phyloP scores from a whole-genome alignment of 345 rosid genomes.

The Brassica juncea region DNA sequence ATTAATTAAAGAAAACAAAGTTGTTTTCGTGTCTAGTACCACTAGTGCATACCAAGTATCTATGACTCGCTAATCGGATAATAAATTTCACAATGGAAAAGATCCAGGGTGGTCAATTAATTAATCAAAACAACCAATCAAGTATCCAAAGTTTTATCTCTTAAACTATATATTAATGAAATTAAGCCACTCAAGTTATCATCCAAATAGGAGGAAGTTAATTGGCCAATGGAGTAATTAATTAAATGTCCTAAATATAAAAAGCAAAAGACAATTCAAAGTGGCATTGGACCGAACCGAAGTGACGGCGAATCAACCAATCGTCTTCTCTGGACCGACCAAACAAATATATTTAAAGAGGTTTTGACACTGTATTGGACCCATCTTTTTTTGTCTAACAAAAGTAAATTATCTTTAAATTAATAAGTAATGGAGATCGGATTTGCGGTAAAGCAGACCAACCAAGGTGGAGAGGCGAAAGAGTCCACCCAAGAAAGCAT shows the following conservation, averaged over 20 bases:
- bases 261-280: constrained; percentile 30
- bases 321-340: constrained; percentile 34
- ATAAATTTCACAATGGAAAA: constrained; percentile 4
- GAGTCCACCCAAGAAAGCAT: constrained; percentile 62
- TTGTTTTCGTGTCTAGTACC: neutral
- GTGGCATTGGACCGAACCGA: constrained; percentile 30
- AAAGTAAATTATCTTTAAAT: neutral
- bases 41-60: constrained; percentile 2
- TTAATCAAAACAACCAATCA: constrained; percentile 3
- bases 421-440: constrained; percentile 27
- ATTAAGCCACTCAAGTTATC: constrained; percentile 25
- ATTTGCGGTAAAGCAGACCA: constrained; percentile 57
- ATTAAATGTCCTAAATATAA: constrained; percentile 1
- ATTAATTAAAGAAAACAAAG: neutral
- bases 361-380: constrained; percentile 21
- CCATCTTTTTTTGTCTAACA: constrained; percentile 9
- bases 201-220: constrained; percentile 29
- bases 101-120: neutral
- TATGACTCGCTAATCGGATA: neutral
- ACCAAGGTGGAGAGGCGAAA: constrained; percentile 61
- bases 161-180: constrained; percentile 4
- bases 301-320: constrained; percentile 26
- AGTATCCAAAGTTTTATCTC: neutral
- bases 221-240: constrained; percentile 10
- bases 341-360: constrained; percentile 32